These are phyloP conservation scores for Xylariaceae sp. DNA, from an alignment of 2,329 filamentous ascomycete genomes.

Conservation along the genomic window DNA sequence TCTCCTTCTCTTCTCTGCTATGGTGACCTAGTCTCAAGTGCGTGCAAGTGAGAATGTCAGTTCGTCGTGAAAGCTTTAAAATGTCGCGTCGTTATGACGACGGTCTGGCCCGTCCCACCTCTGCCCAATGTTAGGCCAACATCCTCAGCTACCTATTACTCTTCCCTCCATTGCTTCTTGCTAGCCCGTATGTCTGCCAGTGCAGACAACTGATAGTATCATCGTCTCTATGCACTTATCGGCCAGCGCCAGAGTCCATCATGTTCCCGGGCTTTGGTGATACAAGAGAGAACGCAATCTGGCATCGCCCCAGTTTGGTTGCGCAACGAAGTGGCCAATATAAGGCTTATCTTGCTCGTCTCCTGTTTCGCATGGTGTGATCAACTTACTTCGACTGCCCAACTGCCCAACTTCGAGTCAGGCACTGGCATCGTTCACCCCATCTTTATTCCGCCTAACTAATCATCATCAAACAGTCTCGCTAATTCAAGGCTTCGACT, in stretches of 20 bases:
- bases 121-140: not conserved
- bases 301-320: not conserved
- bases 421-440: not conserved
- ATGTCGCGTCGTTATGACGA: slow-evolving; percentile 24
- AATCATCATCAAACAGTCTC: not conserved
- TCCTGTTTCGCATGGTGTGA: not conserved
- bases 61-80: slow-evolving; percentile 24
- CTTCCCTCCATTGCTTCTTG: not conserved
- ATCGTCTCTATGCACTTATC: not conserved
- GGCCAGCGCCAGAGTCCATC: not conserved
- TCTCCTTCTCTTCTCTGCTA: not conserved
- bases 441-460: not conserved
- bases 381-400: not conserved
- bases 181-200: not conserved
- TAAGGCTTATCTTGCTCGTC: not conserved
- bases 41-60: slow-evolving; percentile 28
- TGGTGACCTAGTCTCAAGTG: slow-evolving; percentile 26
- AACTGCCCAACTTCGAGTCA: not conserved
- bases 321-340: slow-evolving; percentile 9
- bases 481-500: slow-evolving; percentile 9
- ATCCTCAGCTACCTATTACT: not conserved
- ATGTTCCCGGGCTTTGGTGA: slow-evolving; percentile 2
- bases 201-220: not conserved
- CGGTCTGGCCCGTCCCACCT: not conserved
- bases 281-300: slow-evolving; percentile 2